These are phyloP conservation scores for Capronia coronata DNA, from an alignment of 2,329 filamentous ascomycete species.

Conservation along the genomic window DNA sequence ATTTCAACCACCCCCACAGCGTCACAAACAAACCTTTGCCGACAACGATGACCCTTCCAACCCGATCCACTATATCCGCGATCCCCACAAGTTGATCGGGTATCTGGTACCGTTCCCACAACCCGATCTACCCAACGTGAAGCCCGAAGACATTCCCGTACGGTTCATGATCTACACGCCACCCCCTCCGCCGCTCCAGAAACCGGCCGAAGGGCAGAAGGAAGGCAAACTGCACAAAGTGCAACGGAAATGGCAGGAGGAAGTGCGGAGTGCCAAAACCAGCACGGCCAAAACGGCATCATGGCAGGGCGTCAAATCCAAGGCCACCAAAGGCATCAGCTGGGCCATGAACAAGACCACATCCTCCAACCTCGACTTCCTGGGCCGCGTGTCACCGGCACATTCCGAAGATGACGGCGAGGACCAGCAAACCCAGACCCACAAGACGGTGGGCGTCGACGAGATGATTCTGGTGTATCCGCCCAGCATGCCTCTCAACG, in stretches of 20 bases:
- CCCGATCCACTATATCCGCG: conserved; percentile 38
- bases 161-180: conserved; percentile 44
- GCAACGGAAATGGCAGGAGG: conserved; percentile 43
- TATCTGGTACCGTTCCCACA: conserved; percentile 44
- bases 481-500: conserved; percentile 28
- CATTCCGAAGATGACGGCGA: conserved; percentile 31
- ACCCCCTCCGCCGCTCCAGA: conserved; percentile 38
- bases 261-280: conserved; percentile 40
- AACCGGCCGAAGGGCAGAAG: conserved; percentile 39
- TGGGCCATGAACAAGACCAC: conserved; percentile 40
- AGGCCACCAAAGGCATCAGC: conserved; percentile 37
- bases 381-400: conserved; percentile 35
- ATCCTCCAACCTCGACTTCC: conserved; percentile 40
- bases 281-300: conserved; percentile 37
- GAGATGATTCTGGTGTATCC: conserved; percentile 41
- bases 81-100: conserved; percentile 39
- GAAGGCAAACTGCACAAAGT: conserved; percentile 40
- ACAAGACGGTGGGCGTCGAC: conserved; percentile 36
- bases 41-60: conserved; percentile 29
- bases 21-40: conserved; percentile 16
- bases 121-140: conserved; percentile 33
- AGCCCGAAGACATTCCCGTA: conserved; percentile 33
- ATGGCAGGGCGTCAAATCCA: conserved; percentile 41
- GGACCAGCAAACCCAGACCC: conserved; percentile 31
- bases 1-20: conserved; percentile 23